phyloP scores from a whole-genome alignment of 148 eudicot species.

The Polygonum aviculare region DNA sequence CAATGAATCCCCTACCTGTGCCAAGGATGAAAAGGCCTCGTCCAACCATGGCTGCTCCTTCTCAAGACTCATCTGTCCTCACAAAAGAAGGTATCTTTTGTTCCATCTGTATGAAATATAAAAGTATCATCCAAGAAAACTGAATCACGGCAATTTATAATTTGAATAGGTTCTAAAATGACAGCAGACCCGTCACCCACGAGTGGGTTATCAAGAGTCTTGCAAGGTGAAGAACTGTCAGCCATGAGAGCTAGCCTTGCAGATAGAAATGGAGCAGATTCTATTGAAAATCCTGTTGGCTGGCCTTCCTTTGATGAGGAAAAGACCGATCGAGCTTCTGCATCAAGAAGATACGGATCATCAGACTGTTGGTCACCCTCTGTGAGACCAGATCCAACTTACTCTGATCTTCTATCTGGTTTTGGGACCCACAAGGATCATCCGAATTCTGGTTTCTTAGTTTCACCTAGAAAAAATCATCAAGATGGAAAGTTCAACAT shows the following conservation, averaged over 20 bases:
- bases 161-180: constrained; percentile 22
- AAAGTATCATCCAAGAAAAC: background rate
- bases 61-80: constrained; percentile 70
- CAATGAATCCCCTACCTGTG: constrained; percentile 73
- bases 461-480: constrained; percentile 19
- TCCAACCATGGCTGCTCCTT: constrained; percentile 45
- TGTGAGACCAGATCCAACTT: constrained; percentile 55
- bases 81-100: constrained; percentile 66
- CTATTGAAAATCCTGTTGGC: constrained; percentile 44
- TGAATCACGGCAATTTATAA: background rate
- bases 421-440: constrained; percentile 47
- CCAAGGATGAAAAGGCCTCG: constrained; percentile 85
- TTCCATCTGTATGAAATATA: background rate
- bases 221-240: constrained; percentile 85
- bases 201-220: constrained; percentile 57
- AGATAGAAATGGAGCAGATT: constrained; percentile 66
- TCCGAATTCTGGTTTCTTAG: constrained; percentile 32
- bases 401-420: constrained; percentile 69
- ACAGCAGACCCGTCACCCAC: constrained; percentile 50
- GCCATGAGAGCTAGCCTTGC: constrained; percentile 58
- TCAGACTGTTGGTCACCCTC: constrained; percentile 46
- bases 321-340: constrained; percentile 34
- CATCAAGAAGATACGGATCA: constrained; percentile 39
- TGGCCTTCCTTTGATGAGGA: constrained; percentile 59
- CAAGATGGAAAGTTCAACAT: constrained; percentile 49